Evolutionary conservation across 805 yeast genomes (phyloP).

Genomic region (Metschnikowia picachoensis): DNA sequence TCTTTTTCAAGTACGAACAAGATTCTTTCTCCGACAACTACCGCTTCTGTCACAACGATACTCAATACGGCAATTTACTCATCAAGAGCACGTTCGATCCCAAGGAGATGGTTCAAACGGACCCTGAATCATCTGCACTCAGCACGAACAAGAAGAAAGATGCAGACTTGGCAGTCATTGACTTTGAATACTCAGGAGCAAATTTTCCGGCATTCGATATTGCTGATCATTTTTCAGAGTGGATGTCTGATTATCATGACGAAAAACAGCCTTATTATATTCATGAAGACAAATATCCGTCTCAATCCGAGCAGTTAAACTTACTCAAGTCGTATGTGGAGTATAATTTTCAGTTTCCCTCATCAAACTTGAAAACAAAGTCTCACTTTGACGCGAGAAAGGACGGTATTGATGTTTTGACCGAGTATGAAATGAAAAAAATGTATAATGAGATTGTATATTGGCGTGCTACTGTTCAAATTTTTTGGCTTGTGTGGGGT

Average conservation of each 20-base stretch:
- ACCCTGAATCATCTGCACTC: conserved; percentile 6
- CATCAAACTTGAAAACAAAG: conserved; percentile 27
- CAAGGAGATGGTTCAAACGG: conserved; percentile 30
- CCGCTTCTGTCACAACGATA: conserved; percentile 92
- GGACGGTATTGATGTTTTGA: conserved; percentile 16
- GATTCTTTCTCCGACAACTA: conserved; percentile 44
- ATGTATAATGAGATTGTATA: conserved; percentile 61
- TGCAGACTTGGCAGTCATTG: conserved; percentile 79
- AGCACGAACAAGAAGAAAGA: conserved; percentile 31
- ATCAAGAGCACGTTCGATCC: conserved; percentile 56
- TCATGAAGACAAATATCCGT: conserved; percentile 61
- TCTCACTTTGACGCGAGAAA: conserved; percentile 19
- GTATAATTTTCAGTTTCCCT: conserved; percentile 42
- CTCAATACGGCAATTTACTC: conserved; percentile 91
- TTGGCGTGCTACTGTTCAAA: conserved; percentile 80
- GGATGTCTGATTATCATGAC: conserved; percentile 93
- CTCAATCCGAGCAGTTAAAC: conserved; percentile 60
- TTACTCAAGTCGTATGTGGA: conserved; percentile 77
- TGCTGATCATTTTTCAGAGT: conserved; percentile 90
- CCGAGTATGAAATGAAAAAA: conserved; percentile 43
- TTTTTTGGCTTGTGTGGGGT: conserved; percentile 92
- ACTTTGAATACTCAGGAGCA: conserved; percentile 93
- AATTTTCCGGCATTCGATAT: conserved; percentile 87
- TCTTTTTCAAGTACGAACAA: conserved; percentile 47
- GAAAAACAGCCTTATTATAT: conserved; percentile 49